Conservation (phyloP, 1,139 yeast species). For the Candida frijolesensis region DNA sequence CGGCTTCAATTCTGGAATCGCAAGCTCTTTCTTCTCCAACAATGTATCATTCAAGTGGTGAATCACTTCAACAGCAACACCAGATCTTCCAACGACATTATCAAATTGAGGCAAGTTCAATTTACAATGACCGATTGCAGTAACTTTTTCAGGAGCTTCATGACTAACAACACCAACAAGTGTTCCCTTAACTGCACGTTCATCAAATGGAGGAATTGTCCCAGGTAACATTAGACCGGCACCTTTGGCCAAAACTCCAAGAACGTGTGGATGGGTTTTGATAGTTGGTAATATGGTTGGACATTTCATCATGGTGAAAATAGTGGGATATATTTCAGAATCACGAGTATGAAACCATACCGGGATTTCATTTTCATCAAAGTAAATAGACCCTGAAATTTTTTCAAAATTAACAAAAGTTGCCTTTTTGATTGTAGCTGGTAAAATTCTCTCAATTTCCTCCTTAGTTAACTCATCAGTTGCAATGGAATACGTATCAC, state of each 20-base stretch:
- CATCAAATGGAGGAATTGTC: constrained; percentile 74
- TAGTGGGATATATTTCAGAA: constrained; percentile 63
- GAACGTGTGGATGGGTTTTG: constrained; percentile 72
- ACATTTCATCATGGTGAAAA: constrained; percentile 71
- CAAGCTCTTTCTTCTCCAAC: constrained; percentile 8
- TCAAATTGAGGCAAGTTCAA: constrained; percentile 50
- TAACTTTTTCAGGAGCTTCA: constrained; percentile 61
- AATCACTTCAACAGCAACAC: constrained; percentile 65
- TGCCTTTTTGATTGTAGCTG: constrained; percentile 66
- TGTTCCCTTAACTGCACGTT: constrained; percentile 44
- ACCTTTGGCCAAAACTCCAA: constrained; percentile 65
- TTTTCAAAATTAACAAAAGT: constrained; percentile 59
- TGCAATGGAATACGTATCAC: constrained; percentile 48
- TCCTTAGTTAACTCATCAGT: constrained; percentile 48
- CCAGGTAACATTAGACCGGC: constrained; percentile 95
- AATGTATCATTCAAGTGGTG: constrained; percentile 61
- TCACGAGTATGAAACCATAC: constrained; percentile 70
- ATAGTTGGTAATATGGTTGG: constrained; percentile 69
- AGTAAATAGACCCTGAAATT: constrained; percentile 62
- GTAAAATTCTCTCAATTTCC: constrained; percentile 52
- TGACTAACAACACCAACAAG: constrained; percentile 74
- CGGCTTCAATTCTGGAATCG: not conserved
- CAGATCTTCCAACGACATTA: constrained; percentile 55
- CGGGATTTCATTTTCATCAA: constrained; percentile 66
- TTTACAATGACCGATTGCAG: constrained; percentile 74